Evolutionary conservation across 805 yeast species (phyloP), one percentile per base, ranked within the genome.

Genomic region (Yarrowia hollandica): DNA sequence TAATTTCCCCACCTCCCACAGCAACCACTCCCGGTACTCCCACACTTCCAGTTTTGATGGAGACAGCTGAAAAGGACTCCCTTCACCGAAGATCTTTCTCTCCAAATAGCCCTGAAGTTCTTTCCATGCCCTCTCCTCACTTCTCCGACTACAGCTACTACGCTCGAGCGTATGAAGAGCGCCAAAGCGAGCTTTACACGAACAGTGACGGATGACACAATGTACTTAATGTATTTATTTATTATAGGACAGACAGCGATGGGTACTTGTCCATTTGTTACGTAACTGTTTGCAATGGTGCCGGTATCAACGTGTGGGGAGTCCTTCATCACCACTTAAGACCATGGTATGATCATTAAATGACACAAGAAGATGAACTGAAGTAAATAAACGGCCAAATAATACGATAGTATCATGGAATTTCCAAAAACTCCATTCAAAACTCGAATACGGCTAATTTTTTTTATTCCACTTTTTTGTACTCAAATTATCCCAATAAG

Each of bases 81-180:
- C 9, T n/a, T 25, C 31, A 22, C 8, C 26, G 46, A n/a, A n/a
- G n/a, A 5, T 41, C 46, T 3, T 41, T 15, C 21, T 41, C 46
- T 11, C 48, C 48, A 5, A 19, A 25, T 11, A 26, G 33, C 9
- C 33, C 33, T 7, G 33, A 41, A 6, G 48, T 41, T 1, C 15
- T 41, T 2, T 25, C 48, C 7, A 41, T 41, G 48, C 48, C 48
- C 6, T 41, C 48, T 2, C 48, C 48, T 41, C 30, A 26, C 3
- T 12, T 16, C n/a, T 41, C 46, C 8, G 48, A 41, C 33, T 41
- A 41, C 10, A 25, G 23, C 7, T 25, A 41, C 16, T 41, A 41
- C 16, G 48, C 46, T 8, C 4, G 46, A 10, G 31, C 46, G 6
- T 41, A 41, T 10, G 46, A 41, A 16, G 46, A 41, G 46, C 5